Conservation (phyloP, 192 early-diverging fungal genomes). For the Endogone sp. region DNA sequence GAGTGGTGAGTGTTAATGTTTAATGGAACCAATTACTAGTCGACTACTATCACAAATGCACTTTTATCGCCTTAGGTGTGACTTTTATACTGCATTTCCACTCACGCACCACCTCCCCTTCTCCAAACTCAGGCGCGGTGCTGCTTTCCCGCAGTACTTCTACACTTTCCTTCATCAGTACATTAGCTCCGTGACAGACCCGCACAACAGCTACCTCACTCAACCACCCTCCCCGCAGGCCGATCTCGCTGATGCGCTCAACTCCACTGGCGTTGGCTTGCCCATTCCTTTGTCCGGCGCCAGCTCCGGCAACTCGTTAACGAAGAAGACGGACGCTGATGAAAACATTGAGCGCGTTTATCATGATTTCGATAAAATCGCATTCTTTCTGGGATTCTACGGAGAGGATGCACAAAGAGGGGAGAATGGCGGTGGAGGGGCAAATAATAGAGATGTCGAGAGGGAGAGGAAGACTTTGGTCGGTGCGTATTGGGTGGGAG, state of each 20-base stretch:
- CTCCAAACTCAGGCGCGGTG: constrained; percentile 48
- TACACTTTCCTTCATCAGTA: constrained; percentile 72
- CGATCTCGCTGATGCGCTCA: constrained; percentile 8
- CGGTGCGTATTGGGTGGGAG: constrained; percentile 1
- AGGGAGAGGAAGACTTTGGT: neutral
- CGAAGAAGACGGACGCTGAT: constrained; percentile 53
- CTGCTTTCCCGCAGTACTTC: constrained; percentile 74
- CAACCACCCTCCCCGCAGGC: constrained; percentile 1
- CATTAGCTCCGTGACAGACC: constrained; percentile 57
- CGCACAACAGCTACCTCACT: constrained; percentile 12
- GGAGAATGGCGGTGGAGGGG: constrained; percentile 1
- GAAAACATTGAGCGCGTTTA: constrained; percentile 73
- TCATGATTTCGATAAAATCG: constrained; percentile 69
- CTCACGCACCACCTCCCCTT: neutral
- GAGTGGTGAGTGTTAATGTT: constrained; percentile 53
- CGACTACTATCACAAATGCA: neutral
- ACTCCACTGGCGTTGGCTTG: neutral
- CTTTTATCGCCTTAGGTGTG: neutral
- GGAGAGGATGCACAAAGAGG: constrained; percentile 8
- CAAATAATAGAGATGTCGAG: neutral
- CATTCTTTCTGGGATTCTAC: constrained; percentile 46
- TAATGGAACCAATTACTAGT: too few relatives aligned
- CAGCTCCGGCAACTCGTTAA: neutral
- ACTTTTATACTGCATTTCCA: too few relatives aligned
- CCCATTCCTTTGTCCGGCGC: constrained; percentile 14